Conservation (phyloP, 2,329 filamentous ascomycete species). For the Kalmusia sp. region DNA sequence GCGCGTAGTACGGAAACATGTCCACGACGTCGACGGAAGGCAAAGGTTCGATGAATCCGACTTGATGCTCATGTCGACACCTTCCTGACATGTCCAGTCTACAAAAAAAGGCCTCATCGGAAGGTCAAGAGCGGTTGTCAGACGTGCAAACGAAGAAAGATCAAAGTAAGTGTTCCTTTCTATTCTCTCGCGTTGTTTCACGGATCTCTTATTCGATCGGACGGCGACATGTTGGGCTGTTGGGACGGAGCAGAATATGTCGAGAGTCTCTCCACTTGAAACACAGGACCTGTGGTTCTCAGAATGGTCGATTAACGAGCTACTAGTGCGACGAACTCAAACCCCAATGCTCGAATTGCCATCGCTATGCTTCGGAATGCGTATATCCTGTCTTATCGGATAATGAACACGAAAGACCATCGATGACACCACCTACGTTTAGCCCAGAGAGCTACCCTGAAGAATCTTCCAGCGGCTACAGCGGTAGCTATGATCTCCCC, state of each 20-base stretch:
- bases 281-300: too few relatives aligned
- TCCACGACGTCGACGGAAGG: not conserved
- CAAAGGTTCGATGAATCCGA: not conserved
- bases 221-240: not conserved
- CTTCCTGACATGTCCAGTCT: constrained; percentile 8
- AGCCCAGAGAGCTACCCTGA: constrained; percentile 16
- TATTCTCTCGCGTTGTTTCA: not conserved
- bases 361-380: constrained; percentile 20
- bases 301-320: constrained; percentile 1
- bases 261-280: not conserved
- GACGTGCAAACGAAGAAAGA: constrained; percentile 22
- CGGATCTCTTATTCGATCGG: too few relatives aligned
- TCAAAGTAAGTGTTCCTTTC: constrained; percentile 22
- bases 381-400: constrained; percentile 18
- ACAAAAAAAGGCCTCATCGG: constrained; percentile 20
- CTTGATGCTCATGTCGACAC: not conserved
- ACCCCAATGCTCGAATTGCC: constrained; percentile 25
- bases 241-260: not conserved
- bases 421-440: constrained; percentile 4
- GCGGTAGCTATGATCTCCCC: not conserved
- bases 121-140: constrained; percentile 24
- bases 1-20: not conserved
- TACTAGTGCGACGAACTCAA: constrained; percentile 26
- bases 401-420: constrained; percentile 7
- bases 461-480: constrained; percentile 1